Evolutionary conservation across 2,329 filamentous ascomycete species (phyloP), one percentile per base, ranked within the genome.

Genomic region (Monilinia laxa): DNA sequence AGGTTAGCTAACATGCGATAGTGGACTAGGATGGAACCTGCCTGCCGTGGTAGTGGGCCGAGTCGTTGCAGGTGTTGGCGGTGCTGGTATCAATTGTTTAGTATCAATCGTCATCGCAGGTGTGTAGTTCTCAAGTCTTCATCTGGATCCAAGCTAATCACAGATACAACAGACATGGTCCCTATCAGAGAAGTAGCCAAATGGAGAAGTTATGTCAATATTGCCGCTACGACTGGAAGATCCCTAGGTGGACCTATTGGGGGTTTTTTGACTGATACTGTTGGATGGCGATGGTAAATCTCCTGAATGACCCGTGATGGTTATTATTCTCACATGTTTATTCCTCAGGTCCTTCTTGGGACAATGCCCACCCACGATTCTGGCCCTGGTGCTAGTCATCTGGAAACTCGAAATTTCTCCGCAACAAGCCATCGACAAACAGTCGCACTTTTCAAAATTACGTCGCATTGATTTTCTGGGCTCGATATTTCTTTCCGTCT

Each of bases 211-310:
- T 84, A 83, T 67, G 77, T 84, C 66, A 85, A 85, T 54, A 78
- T 85, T 0, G 80, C 82, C 14, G 79, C 81, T 14, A 85, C 83
- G 0, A 78, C 79, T 2, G 83, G 83, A 2, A 78, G 84, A 47
- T 83, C 81, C 55, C 71, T 85, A 0, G 84, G 84, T 1, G 83
- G 83, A 0, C 83, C 83, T 3, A 66, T 88, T 0, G 88, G 87
- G 1, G 88, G 87, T 2, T 71, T 68, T 4, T 75, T 90, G 2
- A 83, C 86, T 1, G 85, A 90, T 69, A 81, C 82, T 0, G 80
- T 90, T 16, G 87, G 87, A 20, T 90, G 87, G 88, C 79, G 88
- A 75, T 88, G 86, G 86, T 85, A 70, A 69, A 77, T 73, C 3
- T 10, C 6, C 45, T 35, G 31, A 35, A 35, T 35, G 31, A 35